Evolutionary conservation across 2,329 filamentous ascomycete genomes (phyloP).

Genomic region (Monilinia laxa): DNA sequence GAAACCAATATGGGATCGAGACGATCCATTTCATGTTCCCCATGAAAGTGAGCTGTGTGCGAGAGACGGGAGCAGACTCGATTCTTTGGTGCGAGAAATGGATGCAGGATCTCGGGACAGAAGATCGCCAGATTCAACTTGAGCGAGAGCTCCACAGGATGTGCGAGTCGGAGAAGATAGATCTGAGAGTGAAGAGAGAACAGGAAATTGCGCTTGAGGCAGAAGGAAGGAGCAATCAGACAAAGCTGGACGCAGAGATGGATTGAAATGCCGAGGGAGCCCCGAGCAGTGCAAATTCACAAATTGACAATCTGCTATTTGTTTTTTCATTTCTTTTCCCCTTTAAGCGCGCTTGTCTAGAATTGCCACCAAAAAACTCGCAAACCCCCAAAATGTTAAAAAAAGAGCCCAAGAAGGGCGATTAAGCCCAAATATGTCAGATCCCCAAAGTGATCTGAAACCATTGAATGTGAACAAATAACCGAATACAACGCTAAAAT

Average conservation of each 20-base stretch:
- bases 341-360: too few species aligned
- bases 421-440: too few species aligned
- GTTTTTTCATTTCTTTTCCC: neutral
- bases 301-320: neutral
- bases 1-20: accelerated
- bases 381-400: neutral
- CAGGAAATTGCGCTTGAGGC: too few species aligned
- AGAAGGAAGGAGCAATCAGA: neutral
- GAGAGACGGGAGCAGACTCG: neutral
- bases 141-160: neutral
- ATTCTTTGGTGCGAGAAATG: neutral
- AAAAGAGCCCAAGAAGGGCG: too few species aligned
- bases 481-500: too few species aligned
- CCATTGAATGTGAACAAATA: too few species aligned
- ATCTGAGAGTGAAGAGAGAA: neutral
- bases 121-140: too few species aligned
- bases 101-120: neutral
- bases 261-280: neutral
- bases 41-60: neutral
- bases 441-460: too few species aligned
- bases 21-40: neutral
- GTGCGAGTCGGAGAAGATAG: too few species aligned
- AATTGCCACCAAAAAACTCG: neutral
- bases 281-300: neutral
- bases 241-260: neutral